Evolutionary conservation across 768 basidiomycete species (phyloP), one percentile per base, ranked within the genome.

Genomic region (Tylopilus cervinicoccineus): DNA sequence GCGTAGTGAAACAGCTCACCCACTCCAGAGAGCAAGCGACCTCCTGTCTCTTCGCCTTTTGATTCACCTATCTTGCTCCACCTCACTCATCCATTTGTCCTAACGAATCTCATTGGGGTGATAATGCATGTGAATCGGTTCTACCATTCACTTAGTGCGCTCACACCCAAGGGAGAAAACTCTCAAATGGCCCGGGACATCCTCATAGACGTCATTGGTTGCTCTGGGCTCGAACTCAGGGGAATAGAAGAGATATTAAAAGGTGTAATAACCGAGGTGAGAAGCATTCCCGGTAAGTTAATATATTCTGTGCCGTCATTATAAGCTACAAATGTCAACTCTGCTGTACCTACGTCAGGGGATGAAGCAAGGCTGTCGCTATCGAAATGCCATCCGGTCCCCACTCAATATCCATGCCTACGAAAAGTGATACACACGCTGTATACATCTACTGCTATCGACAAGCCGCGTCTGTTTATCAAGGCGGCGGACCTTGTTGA

Each of bases 401-500:
- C 70, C 4, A 55, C 71, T 4, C 76, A 84, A 64, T 57, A 70
- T 39, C 58, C 65, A 3, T 56, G 70, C 38, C 60, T 86, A 27
- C 70, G 63, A 46, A 73, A 69, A 50, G 61, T 74, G 34, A 65
- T 83, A 22, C 65, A 69, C 31, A 73, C 70, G 36, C 65, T 91
- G 23, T 69, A 72, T 4, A 61, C 69, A 19, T 74, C 81, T 0
- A 51, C 72, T 1, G 68, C 78, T n/a, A 63, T 89, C 32, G 75
- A 84, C 66, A 86, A 84, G 57, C 69, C 86, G 1, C 75, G 73
- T 9, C 69, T 90, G 29, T 90, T 89, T 59, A 76, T 91, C 61
- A 88, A 85, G 59, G 76, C 86, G 2, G 69, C 63, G 10, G 85
- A 90, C 53, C 75, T 90, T n/a, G 70, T 86, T 6, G 84, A 87